Evolutionary conservation across 371 early-diverging fungal genomes (phyloP).

Genomic region (Basidiobolus meristosporus): DNA sequence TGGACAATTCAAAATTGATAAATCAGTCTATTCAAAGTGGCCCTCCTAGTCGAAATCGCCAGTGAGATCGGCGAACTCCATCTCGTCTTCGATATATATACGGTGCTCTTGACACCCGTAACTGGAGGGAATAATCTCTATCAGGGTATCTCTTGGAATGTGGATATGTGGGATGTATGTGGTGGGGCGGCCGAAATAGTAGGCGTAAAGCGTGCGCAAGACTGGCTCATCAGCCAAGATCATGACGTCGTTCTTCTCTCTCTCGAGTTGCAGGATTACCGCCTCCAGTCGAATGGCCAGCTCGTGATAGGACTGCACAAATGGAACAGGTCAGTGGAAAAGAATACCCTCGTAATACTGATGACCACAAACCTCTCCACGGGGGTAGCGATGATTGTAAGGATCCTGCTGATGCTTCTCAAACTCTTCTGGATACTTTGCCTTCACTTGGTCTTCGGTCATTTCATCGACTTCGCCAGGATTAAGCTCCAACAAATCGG

Average conservation of each 20-base stretch:
- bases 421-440: constrained; percentile 64
- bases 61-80: no score
- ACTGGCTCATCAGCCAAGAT: constrained; percentile 66
- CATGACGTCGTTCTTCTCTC: constrained; percentile 60
- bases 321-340: not conserved
- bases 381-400: constrained; percentile 58
- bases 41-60: no score
- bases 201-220: constrained; percentile 54
- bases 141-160: constrained; percentile 43
- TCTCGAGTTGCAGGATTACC: constrained; percentile 54
- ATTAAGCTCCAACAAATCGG: constrained; percentile 60
- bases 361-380: constrained; percentile 35
- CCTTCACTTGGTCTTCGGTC: constrained; percentile 58
- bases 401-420: constrained; percentile 32
- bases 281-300: constrained; percentile 37
- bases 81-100: constrained; percentile 1
- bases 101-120: constrained; percentile 15
- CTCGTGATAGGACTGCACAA: constrained; percentile 33
- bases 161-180: constrained; percentile 43
- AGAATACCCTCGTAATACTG: not conserved
- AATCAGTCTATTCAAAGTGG: no score
- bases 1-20: no score
- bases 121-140: constrained; percentile 63
- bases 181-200: constrained; percentile 34
- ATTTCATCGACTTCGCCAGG: constrained; percentile 72